These are phyloP conservation scores for Alternaria incomplexa DNA, from an alignment of 2,329 filamentous ascomycete species.

Conservation along the genomic window DNA sequence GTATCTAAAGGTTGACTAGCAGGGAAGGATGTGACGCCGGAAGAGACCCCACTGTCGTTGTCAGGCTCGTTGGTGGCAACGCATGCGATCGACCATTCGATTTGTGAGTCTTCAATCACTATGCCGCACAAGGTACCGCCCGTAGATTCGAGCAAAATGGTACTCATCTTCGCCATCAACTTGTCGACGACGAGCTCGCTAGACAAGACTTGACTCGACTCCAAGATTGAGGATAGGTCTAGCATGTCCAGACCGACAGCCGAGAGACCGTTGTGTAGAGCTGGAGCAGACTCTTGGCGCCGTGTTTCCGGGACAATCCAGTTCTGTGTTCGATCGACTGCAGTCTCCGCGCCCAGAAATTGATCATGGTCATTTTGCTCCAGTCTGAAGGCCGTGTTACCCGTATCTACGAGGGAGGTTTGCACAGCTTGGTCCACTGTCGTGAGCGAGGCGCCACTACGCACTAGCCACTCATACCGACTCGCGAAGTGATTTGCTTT, in stretches of 20 bases:
- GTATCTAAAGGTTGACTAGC: slow-evolving; percentile 69
- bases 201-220: slow-evolving; percentile 80
- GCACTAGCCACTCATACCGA: slow-evolving; percentile 71
- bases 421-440: slow-evolving; percentile 71
- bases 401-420: slow-evolving; percentile 65
- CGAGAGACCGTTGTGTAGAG: slow-evolving; percentile 68
- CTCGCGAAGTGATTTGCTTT: slow-evolving; percentile 71
- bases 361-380: slow-evolving; percentile 53
- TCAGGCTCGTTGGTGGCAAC: slow-evolving; percentile 70
- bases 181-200: slow-evolving; percentile 78
- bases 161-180: slow-evolving; percentile 79
- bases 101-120: slow-evolving; percentile 71
- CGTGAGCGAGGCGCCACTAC: slow-evolving; percentile 66
- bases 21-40: slow-evolving; percentile 69
- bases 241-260: slow-evolving; percentile 77
- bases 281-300: slow-evolving; percentile 52
- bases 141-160: slow-evolving; percentile 79
- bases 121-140: slow-evolving; percentile 77
- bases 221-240: slow-evolving; percentile 77
- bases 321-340: slow-evolving; percentile 56
- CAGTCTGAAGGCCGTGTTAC: slow-evolving; percentile 50
- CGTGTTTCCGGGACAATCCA: slow-evolving; percentile 56
- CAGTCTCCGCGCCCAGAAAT: slow-evolving; percentile 45
- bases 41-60: slow-evolving; percentile 21
- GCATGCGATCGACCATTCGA: slow-evolving; percentile 73